These are phyloP conservation scores for Apophysomyces variabilis DNA, from an alignment of 371 early-diverging fungal genomes.

Conservation along the genomic window DNA sequence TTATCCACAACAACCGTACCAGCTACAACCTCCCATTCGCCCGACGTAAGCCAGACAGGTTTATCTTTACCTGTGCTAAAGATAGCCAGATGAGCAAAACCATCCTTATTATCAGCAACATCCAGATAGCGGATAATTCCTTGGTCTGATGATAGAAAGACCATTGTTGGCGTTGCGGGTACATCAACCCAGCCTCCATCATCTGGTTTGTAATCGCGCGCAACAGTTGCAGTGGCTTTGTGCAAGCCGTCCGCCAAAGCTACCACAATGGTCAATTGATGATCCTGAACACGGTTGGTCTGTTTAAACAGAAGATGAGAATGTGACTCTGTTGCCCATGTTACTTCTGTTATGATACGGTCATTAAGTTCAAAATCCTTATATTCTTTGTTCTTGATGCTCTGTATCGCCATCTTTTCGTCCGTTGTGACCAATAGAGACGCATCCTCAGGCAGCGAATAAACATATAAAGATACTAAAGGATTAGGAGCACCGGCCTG, in stretches of 20 bases:
- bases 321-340: constrained; percentile 71
- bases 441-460: constrained; percentile 35
- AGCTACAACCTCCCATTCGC: constrained; percentile 83
- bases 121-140: constrained; percentile 71
- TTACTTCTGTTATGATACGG: constrained; percentile 76
- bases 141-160: constrained; percentile 40
- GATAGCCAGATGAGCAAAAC: constrained; percentile 82
- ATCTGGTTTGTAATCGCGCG: constrained; percentile 57
- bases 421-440: constrained; percentile 28
- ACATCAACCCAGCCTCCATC: constrained; percentile 81
- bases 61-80: constrained; percentile 39
- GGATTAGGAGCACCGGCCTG: constrained; percentile 86
- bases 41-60: constrained; percentile 75
- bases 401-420: constrained; percentile 12
- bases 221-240: constrained; percentile 29
- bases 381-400: neutral
- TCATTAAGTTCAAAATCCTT: constrained; percentile 61
- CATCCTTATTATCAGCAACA: constrained; percentile 71
- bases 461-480: constrained; percentile 72
- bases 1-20: constrained; percentile 61
- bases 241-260: constrained; percentile 18
- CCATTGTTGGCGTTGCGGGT: constrained; percentile 38
- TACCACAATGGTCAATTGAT: constrained; percentile 66
- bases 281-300: constrained; percentile 89
- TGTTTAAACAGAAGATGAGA: constrained; percentile 71